Percentiles rank a stretch among this genome's conserved stretches.
phyloP scores from a whole-genome alignment of 2,329 filamentous ascomycete genomes.

The Aureobasidium sp. region DNA sequence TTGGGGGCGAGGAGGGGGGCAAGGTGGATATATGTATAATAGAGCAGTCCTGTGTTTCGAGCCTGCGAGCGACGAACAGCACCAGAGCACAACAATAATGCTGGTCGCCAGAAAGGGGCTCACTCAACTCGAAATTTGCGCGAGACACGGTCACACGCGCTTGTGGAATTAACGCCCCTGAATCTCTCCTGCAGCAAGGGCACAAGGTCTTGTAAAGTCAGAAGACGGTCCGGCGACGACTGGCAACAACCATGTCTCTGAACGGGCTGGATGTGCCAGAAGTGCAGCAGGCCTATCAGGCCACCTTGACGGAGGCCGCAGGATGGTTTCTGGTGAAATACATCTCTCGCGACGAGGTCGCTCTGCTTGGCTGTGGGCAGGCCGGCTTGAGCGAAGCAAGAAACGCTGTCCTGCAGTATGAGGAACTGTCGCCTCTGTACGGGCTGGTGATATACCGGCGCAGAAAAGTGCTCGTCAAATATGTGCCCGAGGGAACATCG shows the following conservation, averaged over 20 bases:
- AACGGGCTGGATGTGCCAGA: constrained; percentile 82
- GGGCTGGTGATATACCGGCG: constrained; percentile 86
- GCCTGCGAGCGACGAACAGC: background rate
- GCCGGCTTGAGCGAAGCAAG: constrained; percentile 81
- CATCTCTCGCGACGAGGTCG: constrained; percentile 77
- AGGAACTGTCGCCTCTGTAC: constrained; percentile 81
- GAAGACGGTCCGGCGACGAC: constrained; percentile 3
- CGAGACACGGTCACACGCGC: constrained; percentile 13
- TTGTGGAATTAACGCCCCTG: constrained; percentile 3
- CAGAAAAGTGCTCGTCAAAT: constrained; percentile 86
- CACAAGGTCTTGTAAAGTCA: background rate
- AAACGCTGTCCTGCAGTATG: constrained; percentile 67
- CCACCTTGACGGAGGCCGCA: constrained; percentile 72
- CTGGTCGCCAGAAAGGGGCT: constrained; percentile 8
- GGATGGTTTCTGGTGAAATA: constrained; percentile 98
- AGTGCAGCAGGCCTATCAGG: constrained; percentile 78
- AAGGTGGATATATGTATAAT: constrained; percentile 2
- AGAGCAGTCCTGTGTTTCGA: constrained; percentile 11
- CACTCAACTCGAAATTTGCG: constrained; percentile 13
- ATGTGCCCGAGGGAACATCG: constrained; percentile 84
- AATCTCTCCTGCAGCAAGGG: background rate
- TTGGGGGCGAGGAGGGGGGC: background rate
- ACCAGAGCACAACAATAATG: constrained; percentile 6
- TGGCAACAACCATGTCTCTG: constrained; percentile 65
- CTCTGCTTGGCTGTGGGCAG: constrained; percentile 66